Conservation (phyloP, 139 green algal genomes). For the Chlamydomonas sp. region DNA sequence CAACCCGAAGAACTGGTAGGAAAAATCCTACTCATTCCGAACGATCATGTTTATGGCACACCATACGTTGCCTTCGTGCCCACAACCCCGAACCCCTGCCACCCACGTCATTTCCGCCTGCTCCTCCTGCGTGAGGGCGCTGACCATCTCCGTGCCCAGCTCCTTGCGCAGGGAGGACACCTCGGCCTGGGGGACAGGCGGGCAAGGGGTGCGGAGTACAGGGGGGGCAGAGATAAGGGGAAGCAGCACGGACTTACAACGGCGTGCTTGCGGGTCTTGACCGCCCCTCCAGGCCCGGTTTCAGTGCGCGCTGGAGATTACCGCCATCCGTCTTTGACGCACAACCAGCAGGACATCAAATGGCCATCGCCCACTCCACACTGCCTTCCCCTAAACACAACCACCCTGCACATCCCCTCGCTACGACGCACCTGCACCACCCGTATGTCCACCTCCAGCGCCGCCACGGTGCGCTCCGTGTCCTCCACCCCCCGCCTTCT, state of each 20-base stretch:
- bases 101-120: constrained; percentile 68
- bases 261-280: too few relatives aligned
- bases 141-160: constrained; percentile 70
- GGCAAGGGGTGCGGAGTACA: neutral
- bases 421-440: constrained; percentile 1
- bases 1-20: too few relatives aligned
- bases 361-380: too few relatives aligned
- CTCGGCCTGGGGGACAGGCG: constrained; percentile 31
- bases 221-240: neutral
- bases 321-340: too few relatives aligned
- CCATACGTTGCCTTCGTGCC: neutral
- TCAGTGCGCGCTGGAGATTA: too few relatives aligned
- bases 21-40: too few relatives aligned
- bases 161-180: constrained; percentile 57
- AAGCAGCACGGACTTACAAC: neutral
- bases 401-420: neutral
- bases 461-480: neutral
- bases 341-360: too few relatives aligned
- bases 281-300: too few relatives aligned
- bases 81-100: neutral
- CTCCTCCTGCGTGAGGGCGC: constrained; percentile 73
- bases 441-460: neutral
- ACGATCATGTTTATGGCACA: too few relatives aligned
- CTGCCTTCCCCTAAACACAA: too few relatives aligned
- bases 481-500: neutral